Evolutionary conservation across 805 yeast species (phyloP), one percentile per base, ranked within the genome.

Genomic region (Starmerella asiatica): DNA sequence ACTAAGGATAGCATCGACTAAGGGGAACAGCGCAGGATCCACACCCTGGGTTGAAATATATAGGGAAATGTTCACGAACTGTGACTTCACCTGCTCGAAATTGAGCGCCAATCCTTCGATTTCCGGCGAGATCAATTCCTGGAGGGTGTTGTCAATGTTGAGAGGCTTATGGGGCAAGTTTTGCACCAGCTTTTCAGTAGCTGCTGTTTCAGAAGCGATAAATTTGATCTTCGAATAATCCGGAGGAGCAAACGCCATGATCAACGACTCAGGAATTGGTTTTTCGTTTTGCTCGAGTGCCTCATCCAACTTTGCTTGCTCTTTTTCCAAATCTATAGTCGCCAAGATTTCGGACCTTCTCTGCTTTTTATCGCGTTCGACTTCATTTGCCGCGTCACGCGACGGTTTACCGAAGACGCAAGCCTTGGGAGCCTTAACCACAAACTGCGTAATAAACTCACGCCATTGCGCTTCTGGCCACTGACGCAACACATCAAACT

Each of bases 391-490:
- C 37, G 81, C 59, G 29, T 53, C 56, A 19, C 64, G 60, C 0
- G 88, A 82, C 14, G 98, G 97, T 47, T 62, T 69, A 3, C 83
- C 83, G 34, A 82, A 53, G 2, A 86, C 67, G 20, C 81, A 62
- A 6, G 76, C 82, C 11, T 81, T 70, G 9, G 74, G 63, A 48
- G 73, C 78, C 3, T 74, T 65, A 12, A 80, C 64, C 34, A 84
- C 68, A 46, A 73, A 69, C 29, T 62, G 57, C 21, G 65, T 54
- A 36, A 77, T 65, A 28, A 79, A 57, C 0, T 57, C 57, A 36
- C 70, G 57, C 98, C 98, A 91, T 50, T 79, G 64, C 9, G 69
- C 68, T 5, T 65, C 52, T 6, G 70, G 48, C 95, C 95, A 88
- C 1, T 53, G 37, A 11, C 60, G 42, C 38, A 88, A 64, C 40